These are phyloP conservation scores for Talaromyces nanjingensis DNA, from an alignment of 495 filamentous ascomycete species.

Conservation along the genomic window DNA sequence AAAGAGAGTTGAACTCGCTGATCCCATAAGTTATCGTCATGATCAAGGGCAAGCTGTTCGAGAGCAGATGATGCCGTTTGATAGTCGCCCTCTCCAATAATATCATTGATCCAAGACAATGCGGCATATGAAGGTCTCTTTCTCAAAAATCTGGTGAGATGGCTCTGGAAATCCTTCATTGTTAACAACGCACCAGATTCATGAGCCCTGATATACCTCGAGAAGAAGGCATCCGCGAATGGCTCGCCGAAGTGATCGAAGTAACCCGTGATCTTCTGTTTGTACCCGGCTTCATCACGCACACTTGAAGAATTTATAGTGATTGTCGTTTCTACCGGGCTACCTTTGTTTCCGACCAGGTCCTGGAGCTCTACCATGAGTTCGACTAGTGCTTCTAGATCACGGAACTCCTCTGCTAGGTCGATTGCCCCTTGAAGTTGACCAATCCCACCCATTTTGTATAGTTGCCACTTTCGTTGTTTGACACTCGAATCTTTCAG, in stretches of 20 bases:
- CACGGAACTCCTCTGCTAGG: constrained; percentile 67
- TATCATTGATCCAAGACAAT: constrained; percentile 92
- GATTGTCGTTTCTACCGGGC: neutral
- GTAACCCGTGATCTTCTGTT: constrained; percentile 47
- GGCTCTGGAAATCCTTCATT: constrained; percentile 53
- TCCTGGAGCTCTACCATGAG: constrained; percentile 44
- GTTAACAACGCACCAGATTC: constrained; percentile 60
- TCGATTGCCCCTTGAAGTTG: constrained; percentile 59
- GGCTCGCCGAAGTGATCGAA: constrained; percentile 65
- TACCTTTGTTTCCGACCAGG: constrained; percentile 18
- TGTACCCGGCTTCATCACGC: constrained; percentile 20
- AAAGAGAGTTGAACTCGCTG: constrained; percentile 88
- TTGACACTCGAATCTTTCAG: constrained; percentile 42
- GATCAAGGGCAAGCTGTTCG: constrained; percentile 51
- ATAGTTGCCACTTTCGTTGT: constrained; percentile 51
- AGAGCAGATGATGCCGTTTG: constrained; percentile 61
- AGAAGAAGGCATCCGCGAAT: constrained; percentile 78
- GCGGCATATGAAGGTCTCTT: constrained; percentile 60
- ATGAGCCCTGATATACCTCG: constrained; percentile 59
- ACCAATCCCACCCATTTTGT: constrained; percentile 61
- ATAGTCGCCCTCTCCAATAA: constrained; percentile 65
- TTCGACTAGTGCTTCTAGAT: constrained; percentile 64
- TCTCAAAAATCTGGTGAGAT: constrained; percentile 69
- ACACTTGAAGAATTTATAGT: constrained; percentile 1
- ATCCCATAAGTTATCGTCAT: constrained; percentile 74